These are phyloP conservation scores for Ogataea zsoltii DNA, from an alignment of 805 yeast genomes.

Conservation along the genomic window DNA sequence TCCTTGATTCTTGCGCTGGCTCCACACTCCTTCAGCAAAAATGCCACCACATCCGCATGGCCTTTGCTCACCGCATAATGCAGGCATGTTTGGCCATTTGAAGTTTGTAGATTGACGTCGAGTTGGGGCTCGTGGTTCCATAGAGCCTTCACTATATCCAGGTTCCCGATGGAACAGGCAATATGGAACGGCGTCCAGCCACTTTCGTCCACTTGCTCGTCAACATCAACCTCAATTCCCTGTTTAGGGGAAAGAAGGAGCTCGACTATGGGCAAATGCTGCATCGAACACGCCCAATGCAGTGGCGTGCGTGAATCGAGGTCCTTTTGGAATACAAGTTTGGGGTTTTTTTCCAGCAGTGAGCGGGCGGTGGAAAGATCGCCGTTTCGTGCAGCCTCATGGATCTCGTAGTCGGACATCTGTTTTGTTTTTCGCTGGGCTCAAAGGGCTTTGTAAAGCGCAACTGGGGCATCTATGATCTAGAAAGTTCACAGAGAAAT, in stretches of 20 bases:
- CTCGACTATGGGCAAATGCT: constrained; percentile 52
- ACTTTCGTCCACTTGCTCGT: constrained; percentile 66
- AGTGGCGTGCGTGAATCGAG: constrained; percentile 77
- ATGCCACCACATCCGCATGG: constrained; percentile 52
- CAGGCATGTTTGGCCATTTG: constrained; percentile 68
- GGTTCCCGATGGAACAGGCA: constrained; percentile 72
- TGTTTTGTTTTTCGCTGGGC: too few relatives aligned
- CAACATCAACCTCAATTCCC: constrained; percentile 50
- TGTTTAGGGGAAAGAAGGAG: constrained; percentile 39
- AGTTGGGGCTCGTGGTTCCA: constrained; percentile 53
- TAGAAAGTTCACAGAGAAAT: not conserved
- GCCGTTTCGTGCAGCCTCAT: constrained; percentile 68
- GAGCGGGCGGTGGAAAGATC: constrained; percentile 52
- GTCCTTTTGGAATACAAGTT: constrained; percentile 51
- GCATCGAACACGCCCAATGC: constrained; percentile 84
- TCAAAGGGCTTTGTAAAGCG: too few relatives aligned
- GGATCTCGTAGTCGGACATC: constrained; percentile 36
- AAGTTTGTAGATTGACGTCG: constrained; percentile 60
- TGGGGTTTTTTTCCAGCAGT: constrained; percentile 51
- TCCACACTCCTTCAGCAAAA: constrained; percentile 51
- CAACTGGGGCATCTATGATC: not conserved
- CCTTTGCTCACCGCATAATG: constrained; percentile 77
- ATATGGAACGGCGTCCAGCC: constrained; percentile 92
- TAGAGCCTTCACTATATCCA: constrained; percentile 51
- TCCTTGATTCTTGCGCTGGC: constrained; percentile 71